A percentile compares a stretch with the other conserved stretches of the same genome.
phyloP scores from a whole-genome alignment of 129 eudicot genomes.

The Oenanthe sinensis region DNA sequence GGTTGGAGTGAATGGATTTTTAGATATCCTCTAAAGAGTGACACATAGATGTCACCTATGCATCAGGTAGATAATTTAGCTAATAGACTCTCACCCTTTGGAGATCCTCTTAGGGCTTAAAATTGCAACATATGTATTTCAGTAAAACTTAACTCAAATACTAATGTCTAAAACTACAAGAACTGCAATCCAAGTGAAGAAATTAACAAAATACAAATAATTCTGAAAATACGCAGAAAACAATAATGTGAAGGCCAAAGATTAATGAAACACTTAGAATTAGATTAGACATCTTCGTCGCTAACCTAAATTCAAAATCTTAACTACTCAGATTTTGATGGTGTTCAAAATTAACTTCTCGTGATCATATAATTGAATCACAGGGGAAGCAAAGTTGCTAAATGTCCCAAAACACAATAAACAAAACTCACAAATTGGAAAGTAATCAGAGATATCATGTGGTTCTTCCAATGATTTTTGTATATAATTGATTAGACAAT shows the following conservation, averaged over 20 bases:
- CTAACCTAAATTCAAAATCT: background rate
- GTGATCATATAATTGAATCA: background rate
- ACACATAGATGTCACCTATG: too few relatives aligned
- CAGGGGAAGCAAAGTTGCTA: background rate
- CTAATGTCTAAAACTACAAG: background rate
- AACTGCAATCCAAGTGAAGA: too few relatives aligned
- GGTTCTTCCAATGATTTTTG: conserved; percentile 16
- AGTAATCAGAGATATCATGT: conserved; percentile 13
- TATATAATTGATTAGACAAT: background rate
- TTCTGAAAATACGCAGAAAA: too few relatives aligned
- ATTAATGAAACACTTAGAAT: background rate
- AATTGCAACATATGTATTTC: too few relatives aligned
- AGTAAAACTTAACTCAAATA: too few relatives aligned
- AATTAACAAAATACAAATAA: too few relatives aligned
- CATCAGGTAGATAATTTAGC: too few relatives aligned
- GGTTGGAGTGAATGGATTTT: too few relatives aligned
- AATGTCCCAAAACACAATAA: background rate
- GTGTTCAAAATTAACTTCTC: background rate
- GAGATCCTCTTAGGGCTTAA: too few relatives aligned
- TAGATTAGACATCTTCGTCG: background rate
- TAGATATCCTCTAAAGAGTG: too few relatives aligned
- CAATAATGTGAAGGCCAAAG: background rate
- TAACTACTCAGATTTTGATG: conserved; percentile 6
- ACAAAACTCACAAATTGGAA: background rate
- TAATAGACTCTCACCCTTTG: too few relatives aligned